phyloP scores from a whole-genome alignment of 495 filamentous ascomycete species.

The Talaromyces liani region DNA sequence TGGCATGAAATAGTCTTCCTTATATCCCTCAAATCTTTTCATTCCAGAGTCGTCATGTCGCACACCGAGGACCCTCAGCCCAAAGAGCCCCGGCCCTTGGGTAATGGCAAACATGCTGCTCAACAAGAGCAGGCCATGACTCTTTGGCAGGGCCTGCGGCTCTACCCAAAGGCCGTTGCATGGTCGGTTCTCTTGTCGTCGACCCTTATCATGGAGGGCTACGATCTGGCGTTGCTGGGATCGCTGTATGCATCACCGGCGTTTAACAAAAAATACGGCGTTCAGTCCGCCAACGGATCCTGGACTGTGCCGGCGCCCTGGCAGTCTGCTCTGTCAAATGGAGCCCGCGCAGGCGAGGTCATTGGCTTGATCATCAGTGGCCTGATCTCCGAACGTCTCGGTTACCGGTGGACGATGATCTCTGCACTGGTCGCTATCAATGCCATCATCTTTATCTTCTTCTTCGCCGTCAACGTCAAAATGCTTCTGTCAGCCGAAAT shows the following conservation, averaged over 20 bases:
- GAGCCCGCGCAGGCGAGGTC: slow-evolving; percentile 49
- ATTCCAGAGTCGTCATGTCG: background rate
- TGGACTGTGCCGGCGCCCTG: slow-evolving; percentile 43
- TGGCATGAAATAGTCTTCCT: background rate
- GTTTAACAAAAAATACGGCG: slow-evolving; percentile 33
- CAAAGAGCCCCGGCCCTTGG: background rate
- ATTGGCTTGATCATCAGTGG: slow-evolving; percentile 63
- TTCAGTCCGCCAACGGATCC: slow-evolving; percentile 18
- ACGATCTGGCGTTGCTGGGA: slow-evolving; percentile 35
- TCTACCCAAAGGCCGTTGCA: slow-evolving; percentile 40
- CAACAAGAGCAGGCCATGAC: slow-evolving; percentile 21
- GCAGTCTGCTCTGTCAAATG: slow-evolving; percentile 65
- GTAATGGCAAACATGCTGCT: slow-evolving; percentile 12
- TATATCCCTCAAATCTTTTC: background rate
- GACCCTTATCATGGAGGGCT: slow-evolving; percentile 45
- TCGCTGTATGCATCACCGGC: slow-evolving; percentile 27
- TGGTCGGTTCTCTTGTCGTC: slow-evolving; percentile 40
- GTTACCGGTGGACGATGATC: slow-evolving; percentile 58
- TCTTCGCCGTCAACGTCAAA: slow-evolving; percentile 55
- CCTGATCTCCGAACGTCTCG: slow-evolving; percentile 55
- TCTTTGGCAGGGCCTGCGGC: slow-evolving; percentile 20
- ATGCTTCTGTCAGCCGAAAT: slow-evolving; percentile 60
- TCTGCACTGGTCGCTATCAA: slow-evolving; percentile 46
- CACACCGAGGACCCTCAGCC: background rate
- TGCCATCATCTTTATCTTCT: slow-evolving; percentile 57